Evolutionary conservation across 1,284 basidiomycete genomes (phyloP).

Genomic region (Ustilago crameri): DNA sequence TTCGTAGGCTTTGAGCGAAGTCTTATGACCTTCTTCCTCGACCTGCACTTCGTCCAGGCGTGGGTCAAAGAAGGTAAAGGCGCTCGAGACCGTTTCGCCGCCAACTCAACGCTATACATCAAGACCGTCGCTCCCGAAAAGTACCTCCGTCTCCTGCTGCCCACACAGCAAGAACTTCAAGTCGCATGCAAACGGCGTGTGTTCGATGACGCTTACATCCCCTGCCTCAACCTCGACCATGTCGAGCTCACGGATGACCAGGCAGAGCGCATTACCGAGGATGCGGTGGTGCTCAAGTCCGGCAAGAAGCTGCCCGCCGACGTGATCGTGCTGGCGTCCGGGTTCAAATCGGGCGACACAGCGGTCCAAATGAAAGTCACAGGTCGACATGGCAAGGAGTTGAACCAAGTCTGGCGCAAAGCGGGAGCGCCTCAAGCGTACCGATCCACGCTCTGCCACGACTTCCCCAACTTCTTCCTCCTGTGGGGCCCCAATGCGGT

Average conservation of each 20-base stretch:
- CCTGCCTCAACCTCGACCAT: constrained; percentile 32
- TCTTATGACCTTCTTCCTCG: constrained; percentile 38
- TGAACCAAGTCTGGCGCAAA: constrained; percentile 41
- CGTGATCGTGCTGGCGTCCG: constrained; percentile 44
- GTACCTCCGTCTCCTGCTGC: constrained; percentile 57
- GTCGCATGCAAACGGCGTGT: constrained; percentile 54
- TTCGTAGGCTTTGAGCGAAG: constrained; percentile 22
- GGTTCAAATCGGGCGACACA: constrained; percentile 41
- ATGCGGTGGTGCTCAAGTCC: constrained; percentile 31
- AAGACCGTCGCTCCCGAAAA: constrained; percentile 44
- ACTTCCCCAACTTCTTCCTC: constrained; percentile 54
- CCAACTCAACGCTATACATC: constrained; percentile 37
- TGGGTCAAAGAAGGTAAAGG: constrained; percentile 28
- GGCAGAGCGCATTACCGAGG: constrained; percentile 26
- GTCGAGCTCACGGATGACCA: constrained; percentile 39
- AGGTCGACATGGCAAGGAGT: constrained; percentile 30
- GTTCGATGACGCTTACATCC: constrained; percentile 49
- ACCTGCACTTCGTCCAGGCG: constrained; percentile 32
- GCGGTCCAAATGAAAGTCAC: constrained; percentile 34
- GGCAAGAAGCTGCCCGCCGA: constrained; percentile 43
- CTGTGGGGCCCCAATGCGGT: constrained; percentile 50
- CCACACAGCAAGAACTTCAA: constrained; percentile 36
- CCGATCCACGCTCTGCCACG: constrained; percentile 37
- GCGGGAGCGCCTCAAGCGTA: constrained; percentile 42
- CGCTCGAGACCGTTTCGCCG: constrained; percentile 28